Percentiles rank a stretch among this genome's conserved stretches.
These are phyloP conservation scores for Ustilago curta DNA, from an alignment of 1,284 basidiomycete genomes.

Conservation along the genomic window DNA sequence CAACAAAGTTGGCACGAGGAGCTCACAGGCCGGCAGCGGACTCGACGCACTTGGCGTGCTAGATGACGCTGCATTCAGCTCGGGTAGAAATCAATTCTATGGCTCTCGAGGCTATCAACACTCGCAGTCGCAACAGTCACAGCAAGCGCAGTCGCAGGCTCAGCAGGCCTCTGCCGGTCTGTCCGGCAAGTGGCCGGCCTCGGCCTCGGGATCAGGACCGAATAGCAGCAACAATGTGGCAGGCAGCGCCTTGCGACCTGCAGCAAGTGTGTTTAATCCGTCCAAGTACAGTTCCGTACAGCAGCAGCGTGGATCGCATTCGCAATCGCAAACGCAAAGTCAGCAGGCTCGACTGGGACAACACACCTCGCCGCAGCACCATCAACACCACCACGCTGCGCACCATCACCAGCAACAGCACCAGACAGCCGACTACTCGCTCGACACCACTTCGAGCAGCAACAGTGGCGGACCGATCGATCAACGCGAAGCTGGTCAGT, in stretches of 20 bases:
- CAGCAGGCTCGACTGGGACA: conserved; percentile 17
- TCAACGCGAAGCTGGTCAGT: conserved; percentile 26
- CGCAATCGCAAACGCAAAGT: conserved; percentile 21
- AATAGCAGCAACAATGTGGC: conserved; percentile 18
- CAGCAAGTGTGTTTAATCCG: conserved; percentile 42
- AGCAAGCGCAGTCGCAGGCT: conserved; percentile 6
- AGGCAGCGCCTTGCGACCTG: conserved; percentile 33
- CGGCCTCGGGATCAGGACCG: conserved; percentile 4
- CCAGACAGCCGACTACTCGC: conserved; percentile 8
- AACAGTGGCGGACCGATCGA: conserved; percentile 38
- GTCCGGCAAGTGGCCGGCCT: conserved; percentile 23
- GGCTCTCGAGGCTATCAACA: conserved; percentile 38
- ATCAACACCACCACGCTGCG: conserved; percentile 24
- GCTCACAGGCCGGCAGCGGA: conserved; percentile 28
- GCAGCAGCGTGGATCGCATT: conserved; percentile 22
- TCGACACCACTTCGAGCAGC: conserved; percentile 15
- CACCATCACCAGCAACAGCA: conserved; percentile 20
- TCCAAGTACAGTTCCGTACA: conserved; percentile 24
- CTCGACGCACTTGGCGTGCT: conserved; percentile 41
- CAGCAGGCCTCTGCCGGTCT: conserved; percentile 10
- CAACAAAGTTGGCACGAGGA: conserved; percentile 11
- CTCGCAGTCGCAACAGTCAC: conserved; percentile 15
- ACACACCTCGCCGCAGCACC: conserved; percentile 18
- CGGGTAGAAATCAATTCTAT: conserved; percentile 35
- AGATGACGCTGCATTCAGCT: conserved; percentile 27